Percentiles rank a stretch among this genome's conserved stretches.
Evolutionary conservation across 129 eudicot species (phyloP).

Genomic region (Arctium lappa): DNA sequence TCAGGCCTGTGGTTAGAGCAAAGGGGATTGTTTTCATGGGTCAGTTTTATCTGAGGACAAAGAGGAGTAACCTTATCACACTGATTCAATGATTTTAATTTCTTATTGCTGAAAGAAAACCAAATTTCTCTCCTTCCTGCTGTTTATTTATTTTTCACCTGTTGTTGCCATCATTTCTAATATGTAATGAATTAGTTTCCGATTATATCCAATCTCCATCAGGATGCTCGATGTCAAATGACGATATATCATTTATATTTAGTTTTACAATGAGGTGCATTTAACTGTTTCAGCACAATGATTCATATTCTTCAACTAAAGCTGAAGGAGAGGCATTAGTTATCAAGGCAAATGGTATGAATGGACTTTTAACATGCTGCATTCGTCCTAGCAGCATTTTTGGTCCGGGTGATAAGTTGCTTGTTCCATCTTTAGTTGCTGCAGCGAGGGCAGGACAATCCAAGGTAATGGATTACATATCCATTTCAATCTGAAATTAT

Average conservation of each 20-base stretch:
- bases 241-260: neutral
- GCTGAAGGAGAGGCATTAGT: conserved; percentile 96
- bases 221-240: neutral
- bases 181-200: neutral
- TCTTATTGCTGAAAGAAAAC: neutral
- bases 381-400: conserved; percentile 92
- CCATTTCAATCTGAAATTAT: neutral
- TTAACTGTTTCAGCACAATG: conserved; percentile 60
- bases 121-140: neutral
- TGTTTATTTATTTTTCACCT: neutral
- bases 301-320: conserved; percentile 89
- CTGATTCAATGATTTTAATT: neutral
- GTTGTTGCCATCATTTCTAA: neutral
- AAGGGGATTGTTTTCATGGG: neutral
- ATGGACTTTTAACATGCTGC: conserved; percentile 91
- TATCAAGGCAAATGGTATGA: conserved; percentile 75
- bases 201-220: neutral
- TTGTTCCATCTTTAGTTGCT: conserved; percentile 78
- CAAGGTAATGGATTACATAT: conserved; percentile 49
- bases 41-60: too few relatives aligned
- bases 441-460: conserved; percentile 89
- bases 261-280: neutral
- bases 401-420: conserved; percentile 93
- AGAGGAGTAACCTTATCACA: neutral
- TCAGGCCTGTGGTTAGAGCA: neutral